A percentile compares a stretch with the other conserved stretches of the same genome.
These are phyloP conservation scores for Arxiozyma bovina DNA, from an alignment of 1,139 yeast genomes.

Conservation along the genomic window DNA sequence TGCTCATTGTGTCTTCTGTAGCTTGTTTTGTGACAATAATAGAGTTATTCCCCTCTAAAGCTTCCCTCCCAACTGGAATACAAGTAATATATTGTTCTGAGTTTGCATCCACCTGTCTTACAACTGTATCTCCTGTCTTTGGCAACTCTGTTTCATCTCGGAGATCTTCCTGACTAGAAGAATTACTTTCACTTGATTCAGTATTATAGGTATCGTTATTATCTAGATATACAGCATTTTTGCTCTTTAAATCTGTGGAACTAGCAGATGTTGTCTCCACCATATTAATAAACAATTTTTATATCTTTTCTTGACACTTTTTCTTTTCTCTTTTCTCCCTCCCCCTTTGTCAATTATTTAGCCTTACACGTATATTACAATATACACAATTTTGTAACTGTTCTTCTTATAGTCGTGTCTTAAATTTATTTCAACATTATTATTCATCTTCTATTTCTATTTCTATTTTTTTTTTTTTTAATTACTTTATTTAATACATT, in stretches of 20 bases:
- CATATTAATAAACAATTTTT: neutral
- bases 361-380: neutral
- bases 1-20: slow-evolving; percentile 21
- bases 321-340: neutral
- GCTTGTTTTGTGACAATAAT: slow-evolving; percentile 13
- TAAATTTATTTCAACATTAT: too few relatives aligned
- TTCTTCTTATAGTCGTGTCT: too few relatives aligned
- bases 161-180: neutral
- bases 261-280: neutral
- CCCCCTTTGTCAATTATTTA: neutral
- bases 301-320: neutral
- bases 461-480: too few relatives aligned
- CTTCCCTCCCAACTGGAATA: slow-evolving; percentile 3
- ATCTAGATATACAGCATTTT: neutral
- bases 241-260: neutral
- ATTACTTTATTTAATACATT: too few relatives aligned
- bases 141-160: neutral
- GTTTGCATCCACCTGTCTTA: neutral
- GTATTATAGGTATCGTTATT: neutral
- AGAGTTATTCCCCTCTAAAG: slow-evolving; percentile 7
- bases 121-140: neutral
- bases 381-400: too few relatives aligned
- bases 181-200: neutral
- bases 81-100: neutral
- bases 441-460: too few relatives aligned